phyloP scores from a whole-genome alignment of 169 alveolate genomes.

The Theileria parva region DNA sequence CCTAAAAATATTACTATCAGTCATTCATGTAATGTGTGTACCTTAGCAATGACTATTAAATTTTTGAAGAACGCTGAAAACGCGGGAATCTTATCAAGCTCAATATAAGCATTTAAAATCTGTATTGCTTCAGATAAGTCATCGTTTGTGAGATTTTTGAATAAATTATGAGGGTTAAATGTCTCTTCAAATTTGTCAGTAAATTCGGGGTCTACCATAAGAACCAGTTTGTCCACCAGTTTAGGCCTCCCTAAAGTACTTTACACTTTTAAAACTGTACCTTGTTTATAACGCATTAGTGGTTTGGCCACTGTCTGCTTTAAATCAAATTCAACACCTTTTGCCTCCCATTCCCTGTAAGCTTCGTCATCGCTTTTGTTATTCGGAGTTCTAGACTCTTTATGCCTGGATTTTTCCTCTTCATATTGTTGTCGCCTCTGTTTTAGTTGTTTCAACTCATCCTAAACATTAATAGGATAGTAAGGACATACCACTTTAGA shows the following conservation, averaged over 20 bases:
- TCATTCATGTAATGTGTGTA: background rate
- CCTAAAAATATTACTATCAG: background rate
- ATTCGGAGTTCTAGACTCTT: constrained; percentile 45
- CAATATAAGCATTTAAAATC: constrained; percentile 30
- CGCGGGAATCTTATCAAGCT: constrained; percentile 16
- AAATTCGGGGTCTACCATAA: constrained; percentile 1
- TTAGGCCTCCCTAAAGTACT: constrained; percentile 41
- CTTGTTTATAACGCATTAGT: constrained; percentile 36
- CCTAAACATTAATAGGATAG: constrained; percentile 4
- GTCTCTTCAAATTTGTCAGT: background rate
- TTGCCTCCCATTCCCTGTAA: constrained; percentile 62
- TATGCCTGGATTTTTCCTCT: constrained; percentile 58
- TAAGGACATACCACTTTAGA: constrained; percentile 25
- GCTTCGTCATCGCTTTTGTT: constrained; percentile 68
- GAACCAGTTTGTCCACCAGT: constrained; percentile 39
- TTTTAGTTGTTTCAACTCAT: constrained; percentile 71
- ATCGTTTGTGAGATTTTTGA: constrained; percentile 11
- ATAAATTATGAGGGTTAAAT: constrained; percentile 10
- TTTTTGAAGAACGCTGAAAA: constrained; percentile 8
- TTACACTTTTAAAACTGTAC: constrained; percentile 1
- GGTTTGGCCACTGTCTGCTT: constrained; percentile 67
- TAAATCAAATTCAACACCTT: constrained; percentile 64
- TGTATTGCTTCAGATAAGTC: constrained; percentile 27
- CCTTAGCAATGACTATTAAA: constrained; percentile 23
- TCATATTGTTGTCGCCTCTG: constrained; percentile 61